Percentiles rank a stretch among this genome's conserved stretches.
These are phyloP conservation scores for Pseudopithomyces maydicus DNA, from an alignment of 2,329 filamentous ascomycete genomes.

Conservation along the genomic window DNA sequence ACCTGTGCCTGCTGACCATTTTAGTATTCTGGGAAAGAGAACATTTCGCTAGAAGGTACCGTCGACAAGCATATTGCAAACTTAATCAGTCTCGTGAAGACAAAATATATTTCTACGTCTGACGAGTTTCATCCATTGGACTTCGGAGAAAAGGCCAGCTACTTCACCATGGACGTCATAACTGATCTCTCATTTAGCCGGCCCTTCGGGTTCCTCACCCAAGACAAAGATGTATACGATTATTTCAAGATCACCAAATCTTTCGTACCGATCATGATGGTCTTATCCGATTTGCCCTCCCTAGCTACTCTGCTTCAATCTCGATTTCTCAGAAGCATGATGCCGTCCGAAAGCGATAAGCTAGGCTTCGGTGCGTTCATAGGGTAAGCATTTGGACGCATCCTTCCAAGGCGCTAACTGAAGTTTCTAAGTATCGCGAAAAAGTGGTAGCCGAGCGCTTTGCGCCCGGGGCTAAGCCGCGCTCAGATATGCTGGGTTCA, in stretches of 20 bases:
- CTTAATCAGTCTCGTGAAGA: too few relatives aligned
- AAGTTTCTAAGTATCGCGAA: background rate
- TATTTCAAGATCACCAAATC: background rate
- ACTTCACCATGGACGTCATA: background rate
- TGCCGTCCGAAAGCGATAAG: background rate
- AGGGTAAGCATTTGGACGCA: background rate
- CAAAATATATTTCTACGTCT: too few relatives aligned
- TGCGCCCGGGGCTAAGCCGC: constrained; percentile 48
- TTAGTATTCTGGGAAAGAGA: too few relatives aligned
- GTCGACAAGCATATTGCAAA: too few relatives aligned
- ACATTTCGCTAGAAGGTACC: too few relatives aligned
- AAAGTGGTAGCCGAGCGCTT: constrained; percentile 11
- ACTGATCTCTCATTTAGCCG: background rate
- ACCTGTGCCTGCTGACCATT: too few relatives aligned
- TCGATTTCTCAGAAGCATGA: background rate
- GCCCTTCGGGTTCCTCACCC: background rate
- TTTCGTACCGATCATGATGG: too few relatives aligned
- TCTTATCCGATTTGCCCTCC: too few relatives aligned
- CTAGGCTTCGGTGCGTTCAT: background rate
- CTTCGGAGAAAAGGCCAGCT: background rate
- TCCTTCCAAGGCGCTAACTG: too few relatives aligned
- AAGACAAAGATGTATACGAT: background rate
- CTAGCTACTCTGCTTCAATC: too few relatives aligned
- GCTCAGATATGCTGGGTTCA: constrained; percentile 58
- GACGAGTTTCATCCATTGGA: too few relatives aligned